Conservation (phyloP, 768 basidiomycete genomes). For the Lyophyllum semitale region DNA sequence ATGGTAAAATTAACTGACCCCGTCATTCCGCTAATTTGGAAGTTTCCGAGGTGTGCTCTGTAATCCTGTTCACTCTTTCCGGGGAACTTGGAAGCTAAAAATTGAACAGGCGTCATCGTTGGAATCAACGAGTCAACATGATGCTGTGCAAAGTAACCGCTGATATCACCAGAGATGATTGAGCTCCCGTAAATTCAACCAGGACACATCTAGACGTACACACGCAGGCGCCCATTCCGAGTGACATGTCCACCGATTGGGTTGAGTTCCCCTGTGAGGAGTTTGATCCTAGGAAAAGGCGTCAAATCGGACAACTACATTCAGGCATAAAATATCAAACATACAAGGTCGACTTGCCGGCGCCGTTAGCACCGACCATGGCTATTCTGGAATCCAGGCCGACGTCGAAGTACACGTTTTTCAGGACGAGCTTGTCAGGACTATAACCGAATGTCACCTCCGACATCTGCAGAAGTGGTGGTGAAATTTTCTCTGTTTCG, state of each 20-base stretch:
- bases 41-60: slow-evolving; percentile 90
- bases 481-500: slow-evolving; percentile 96
- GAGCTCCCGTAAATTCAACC: background rate
- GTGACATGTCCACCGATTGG: slow-evolving; percentile 79
- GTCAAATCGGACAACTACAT: background rate
- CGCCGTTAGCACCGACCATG: slow-evolving; percentile 92
- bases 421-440: slow-evolving; percentile 73
- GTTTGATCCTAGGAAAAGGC: slow-evolving; percentile 69
- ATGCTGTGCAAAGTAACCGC: slow-evolving; percentile 92
- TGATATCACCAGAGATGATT: slow-evolving; percentile 28
- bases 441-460: slow-evolving; percentile 90
- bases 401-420: slow-evolving; percentile 84
- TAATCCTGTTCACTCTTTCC: slow-evolving; percentile 97
- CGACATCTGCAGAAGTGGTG: slow-evolving; percentile 90
- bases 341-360: slow-evolving; percentile 94
- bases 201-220: slow-evolving; percentile 49
- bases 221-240: slow-evolving; percentile 87
- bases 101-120: slow-evolving; percentile 88
- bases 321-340: slow-evolving; percentile 20
- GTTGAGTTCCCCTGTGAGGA: slow-evolving; percentile 82
- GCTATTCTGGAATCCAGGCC: slow-evolving; percentile 94
- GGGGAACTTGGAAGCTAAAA: slow-evolving; percentile 89
- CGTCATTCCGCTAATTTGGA: slow-evolving; percentile 96
- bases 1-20: slow-evolving; percentile 47
- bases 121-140: slow-evolving; percentile 91